Base-by-base conservation (phyloP, 108 stramenopile species). In the Aureococcus anophagefferens region DNA sequence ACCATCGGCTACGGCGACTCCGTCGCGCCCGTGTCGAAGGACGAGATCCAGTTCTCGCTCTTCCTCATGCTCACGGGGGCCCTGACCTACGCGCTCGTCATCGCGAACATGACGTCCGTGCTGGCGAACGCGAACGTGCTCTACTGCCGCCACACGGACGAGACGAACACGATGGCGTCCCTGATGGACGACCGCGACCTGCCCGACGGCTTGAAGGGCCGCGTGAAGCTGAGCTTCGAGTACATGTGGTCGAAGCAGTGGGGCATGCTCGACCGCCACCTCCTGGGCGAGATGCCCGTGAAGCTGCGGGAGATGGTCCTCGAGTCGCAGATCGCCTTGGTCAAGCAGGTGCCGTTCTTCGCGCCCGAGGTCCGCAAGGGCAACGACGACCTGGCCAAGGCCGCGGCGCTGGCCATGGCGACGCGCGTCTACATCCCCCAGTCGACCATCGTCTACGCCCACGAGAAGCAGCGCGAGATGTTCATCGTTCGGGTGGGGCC, bases 51-150 rank as follows among this genome's bases (percentile, higher is more conserved):
- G 31, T 66, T 83, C 46, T 71, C 78, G 0, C 77, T 80, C 72
- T 51, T 64, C 18, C 78, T 81, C 65, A 81, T 83, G 81, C 59
- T 83, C 45, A 71, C 74, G 67, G 82, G 85, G 0, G 75, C 77
- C 66, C 74, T 85, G 62, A 77, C 66, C 14, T 83, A 83, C 70
- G 80, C 74, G 32, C 45, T 85, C 35, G 80, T 80, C 15, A 85
- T 85, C 51, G 82, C 85, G 62, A 83, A 81, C 75, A 85, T 85
- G 82, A 85, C 82, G 18, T 83, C 82, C 25, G 82, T 83, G n/a
- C 72, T 85, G 25, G 72, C 82, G 30, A 85, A 85, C 68, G 62
- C 81, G 25, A 82, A 85, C 65, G 85, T 85, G 33, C 76, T 83
- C 25, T 71, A 72, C 37, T 81, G 77, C 82, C 71, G 77, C 32